Base-by-base conservation (phyloP, 768 basidiomycete species). In the Baorangia bicolor region DNA sequence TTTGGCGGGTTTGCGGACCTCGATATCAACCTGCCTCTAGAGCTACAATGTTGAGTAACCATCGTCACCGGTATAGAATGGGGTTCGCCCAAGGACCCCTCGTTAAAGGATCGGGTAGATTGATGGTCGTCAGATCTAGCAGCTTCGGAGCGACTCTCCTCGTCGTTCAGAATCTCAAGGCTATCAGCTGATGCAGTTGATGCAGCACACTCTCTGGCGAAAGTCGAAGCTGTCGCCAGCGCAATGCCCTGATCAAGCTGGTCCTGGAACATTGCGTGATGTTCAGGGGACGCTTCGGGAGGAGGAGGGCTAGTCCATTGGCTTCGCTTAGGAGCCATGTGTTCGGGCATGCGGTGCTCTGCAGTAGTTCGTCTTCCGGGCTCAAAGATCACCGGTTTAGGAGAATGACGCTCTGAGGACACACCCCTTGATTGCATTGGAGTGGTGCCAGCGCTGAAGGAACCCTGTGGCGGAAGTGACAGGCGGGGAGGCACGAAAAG, bases 261-360 rank as follows among this genome's bases (percentile, higher is more conserved):
- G 55, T 77, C 81, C 66, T 90, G 86, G 62, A 89, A 92, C 20
- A 84, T 72, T 3, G 80, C 78, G 44, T 83, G 88, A 60, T 82
- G 88, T 23, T 79, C 80, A 11, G 81, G 77, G 0, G 90, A 77
- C 1, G 90, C 91, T 62, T 87, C 88, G 1, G 85, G 82, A 4
- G 90, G 88, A 25, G 91, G 90, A 10, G 90, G 90, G 60, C 88
- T 91, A 2, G 90, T 92, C 91, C 90, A 92, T 69, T 88, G 87
- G 31, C 81, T 76, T 30, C 90, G 82, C 65, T 80, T 86, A 2
- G 91, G 88, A 18, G 88, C 90, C 91, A 92, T 90, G 61, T 90
- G 88, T 54, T 86, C 85, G 2, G 86, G 84, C 40, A 65, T 72
- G 61, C 56, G 73, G 60, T 66, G 68, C 30, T 68, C 71, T 52